Conservation (phyloP, 208 protist genomes). For the Acanthamoeba royreba region DNA sequence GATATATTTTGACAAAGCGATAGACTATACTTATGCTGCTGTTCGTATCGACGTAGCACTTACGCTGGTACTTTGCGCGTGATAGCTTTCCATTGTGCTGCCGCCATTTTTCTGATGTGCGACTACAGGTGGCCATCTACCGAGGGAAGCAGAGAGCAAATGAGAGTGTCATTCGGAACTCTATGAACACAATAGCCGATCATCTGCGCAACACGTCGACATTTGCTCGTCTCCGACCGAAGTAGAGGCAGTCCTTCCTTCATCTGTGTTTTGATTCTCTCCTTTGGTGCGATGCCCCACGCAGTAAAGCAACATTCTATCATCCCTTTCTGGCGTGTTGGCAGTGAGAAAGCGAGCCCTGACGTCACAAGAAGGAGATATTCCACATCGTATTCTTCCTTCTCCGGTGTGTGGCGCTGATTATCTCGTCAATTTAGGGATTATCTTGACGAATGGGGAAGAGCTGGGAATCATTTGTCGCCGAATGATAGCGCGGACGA, state of each 20-base stretch:
- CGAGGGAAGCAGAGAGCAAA: neutral
- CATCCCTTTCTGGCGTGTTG: too few relatives aligned
- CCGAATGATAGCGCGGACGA: too few relatives aligned
- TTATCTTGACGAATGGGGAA: too few relatives aligned
- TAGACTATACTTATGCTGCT: neutral
- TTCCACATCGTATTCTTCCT: too few relatives aligned
- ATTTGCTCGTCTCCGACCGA: neutral
- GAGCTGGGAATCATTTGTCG: too few relatives aligned
- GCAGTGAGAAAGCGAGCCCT: too few relatives aligned
- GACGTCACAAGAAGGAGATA: too few relatives aligned
- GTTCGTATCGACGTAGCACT: neutral
- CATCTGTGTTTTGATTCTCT: too few relatives aligned
- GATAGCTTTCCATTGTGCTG: neutral
- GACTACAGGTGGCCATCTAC: neutral
- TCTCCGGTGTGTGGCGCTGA: too few relatives aligned
- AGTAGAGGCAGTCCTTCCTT: neutral
- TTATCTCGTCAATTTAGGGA: too few relatives aligned
- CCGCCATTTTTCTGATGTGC: neutral
- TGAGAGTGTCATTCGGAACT: neutral
- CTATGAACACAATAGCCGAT: constrained; percentile 8
- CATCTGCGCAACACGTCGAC: neutral
- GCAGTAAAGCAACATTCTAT: too few relatives aligned
- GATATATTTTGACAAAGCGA: constrained; percentile 2
- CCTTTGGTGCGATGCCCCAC: too few relatives aligned
- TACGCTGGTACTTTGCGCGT: neutral